phyloP scores from a whole-genome alignment of 1,284 basidiomycete genomes.

The Cutaneotrichosporon daszewskae region DNA sequence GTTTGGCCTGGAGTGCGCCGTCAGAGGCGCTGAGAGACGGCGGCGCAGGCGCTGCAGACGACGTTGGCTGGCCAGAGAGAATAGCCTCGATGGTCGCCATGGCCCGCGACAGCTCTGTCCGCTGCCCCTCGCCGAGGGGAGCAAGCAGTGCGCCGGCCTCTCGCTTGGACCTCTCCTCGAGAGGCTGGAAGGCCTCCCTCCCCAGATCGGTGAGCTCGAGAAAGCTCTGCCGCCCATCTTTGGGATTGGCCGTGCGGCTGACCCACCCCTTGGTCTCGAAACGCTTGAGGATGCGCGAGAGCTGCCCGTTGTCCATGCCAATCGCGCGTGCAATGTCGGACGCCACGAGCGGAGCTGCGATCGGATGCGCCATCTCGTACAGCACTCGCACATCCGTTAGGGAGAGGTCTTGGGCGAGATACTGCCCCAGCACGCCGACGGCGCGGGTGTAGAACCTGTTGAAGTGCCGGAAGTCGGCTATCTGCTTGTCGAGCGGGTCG shows the following conservation, averaged over 20 bases:
- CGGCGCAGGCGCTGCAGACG: not conserved
- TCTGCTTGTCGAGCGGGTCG: too few species aligned
- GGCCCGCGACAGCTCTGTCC: conserved; percentile 2
- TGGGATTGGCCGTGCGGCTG: not conserved
- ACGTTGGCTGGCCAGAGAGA: not conserved
- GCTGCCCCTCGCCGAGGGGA: not conserved
- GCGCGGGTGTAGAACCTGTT: conserved; percentile 19
- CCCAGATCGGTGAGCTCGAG: conserved; percentile 4
- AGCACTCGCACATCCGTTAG: conserved; percentile 15
- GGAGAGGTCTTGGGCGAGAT: conserved; percentile 5
- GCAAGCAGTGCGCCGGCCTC: conserved; percentile 2
- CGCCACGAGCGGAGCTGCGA: not conserved
- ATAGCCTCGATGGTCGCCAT: conserved; percentile 7
- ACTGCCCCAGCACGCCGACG: conserved; percentile 9
- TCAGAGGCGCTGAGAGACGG: not conserved
- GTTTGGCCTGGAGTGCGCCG: too few species aligned
- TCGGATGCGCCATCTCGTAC: conserved; percentile 11
- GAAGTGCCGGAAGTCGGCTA: conserved; percentile 15
- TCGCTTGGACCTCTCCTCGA: conserved; percentile 2
- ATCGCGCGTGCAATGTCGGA: conserved; percentile 8
- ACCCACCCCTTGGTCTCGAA: conserved; percentile 12
- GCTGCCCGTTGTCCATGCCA: conserved; percentile 12
- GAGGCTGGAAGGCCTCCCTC: conserved; percentile 1
- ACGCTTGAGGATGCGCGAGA: conserved; percentile 15
- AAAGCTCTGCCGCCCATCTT: conserved; percentile 11